Conservation (phyloP, 106 monocot genomes). For the Dioscorea zingiberensis region DNA sequence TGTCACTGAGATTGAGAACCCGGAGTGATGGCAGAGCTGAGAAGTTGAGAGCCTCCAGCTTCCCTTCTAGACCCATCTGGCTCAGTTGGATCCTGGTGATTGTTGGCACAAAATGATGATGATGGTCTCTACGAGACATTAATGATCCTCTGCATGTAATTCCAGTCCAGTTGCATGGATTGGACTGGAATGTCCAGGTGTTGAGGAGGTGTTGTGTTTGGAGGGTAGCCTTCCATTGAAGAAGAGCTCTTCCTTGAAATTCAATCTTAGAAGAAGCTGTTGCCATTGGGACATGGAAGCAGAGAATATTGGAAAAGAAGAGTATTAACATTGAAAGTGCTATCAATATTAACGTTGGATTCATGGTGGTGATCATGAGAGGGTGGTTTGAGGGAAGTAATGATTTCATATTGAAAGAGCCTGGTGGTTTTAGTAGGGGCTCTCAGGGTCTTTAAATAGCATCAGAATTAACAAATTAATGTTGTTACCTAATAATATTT, state of each 20-base stretch:
- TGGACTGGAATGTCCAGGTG: too few relatives aligned
- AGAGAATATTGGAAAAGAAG: too few relatives aligned
- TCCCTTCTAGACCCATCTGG: constrained; percentile 14
- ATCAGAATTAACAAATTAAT: too few relatives aligned
- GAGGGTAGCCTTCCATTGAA: constrained; percentile 3
- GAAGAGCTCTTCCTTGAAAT: background rate
- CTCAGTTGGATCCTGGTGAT: too few relatives aligned
- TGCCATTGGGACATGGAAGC: background rate
- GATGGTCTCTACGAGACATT: background rate
- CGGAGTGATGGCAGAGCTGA: constrained; percentile 8
- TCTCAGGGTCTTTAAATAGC: too few relatives aligned
- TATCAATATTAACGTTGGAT: too few relatives aligned
- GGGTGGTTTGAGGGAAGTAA: too few relatives aligned
- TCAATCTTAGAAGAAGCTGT: background rate
- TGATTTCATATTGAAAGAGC: too few relatives aligned
- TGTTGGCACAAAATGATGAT: background rate
- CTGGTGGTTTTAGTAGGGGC: too few relatives aligned
- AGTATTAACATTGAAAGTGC: too few relatives aligned
- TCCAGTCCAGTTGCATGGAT: constrained; percentile 3
- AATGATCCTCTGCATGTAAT: constrained; percentile 3
- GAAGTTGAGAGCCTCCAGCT: constrained; percentile 12
- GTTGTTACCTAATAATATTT: too few relatives aligned
- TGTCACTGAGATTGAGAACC: background rate
- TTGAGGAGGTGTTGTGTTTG: background rate
- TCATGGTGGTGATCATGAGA: too few relatives aligned